Base-by-base conservation (phyloP, 768 basidiomycete species). In the Leccinum broughii region DNA sequence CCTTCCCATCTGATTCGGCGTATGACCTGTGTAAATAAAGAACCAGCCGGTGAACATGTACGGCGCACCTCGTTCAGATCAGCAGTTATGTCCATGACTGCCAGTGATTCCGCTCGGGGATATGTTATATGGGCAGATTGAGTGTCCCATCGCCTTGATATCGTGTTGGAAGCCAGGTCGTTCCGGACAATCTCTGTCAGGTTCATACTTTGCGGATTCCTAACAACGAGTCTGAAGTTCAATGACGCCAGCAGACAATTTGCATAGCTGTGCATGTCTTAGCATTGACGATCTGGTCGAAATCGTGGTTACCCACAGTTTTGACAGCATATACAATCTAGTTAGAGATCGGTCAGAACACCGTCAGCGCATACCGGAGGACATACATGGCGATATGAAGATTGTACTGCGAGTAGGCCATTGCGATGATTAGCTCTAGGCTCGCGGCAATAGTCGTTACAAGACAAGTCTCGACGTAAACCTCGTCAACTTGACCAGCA, bases 401-500 rank as follows among this genome's bases (percentile, higher is more conserved):
- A 22, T 54, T 9, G 28, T 7, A 64, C 35, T 44, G 41, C 46
- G 5, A 20, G 11, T 0, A 32, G 9, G 2, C 10, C 32, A 7
- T 53, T 8, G 56, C 63, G 13, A 72, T 55, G 13, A 65, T 37
- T 7, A 70, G 58, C 49, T 72, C 69, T 0, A 65, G 14, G 20
- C 63, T 53, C 0, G 63, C 62, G 1, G 70, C 61, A 3, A 54
- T 48, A 3, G 68, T 60, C 11, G 70, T 72, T 13, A 70, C 51
- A 13, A 65, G 56, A 3, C 70, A 66, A 0, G 68, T 72, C 48
- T 72, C 69, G 14, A 70, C 48, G 68, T 65, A 10, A 71, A 48
- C 54, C 52, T 69, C 5, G 62, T 71, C 4, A 70, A 37, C 28
- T 57, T 62, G 51, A 37, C 20, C 5, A 66, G 26, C 6, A 22